Evolutionary conservation across 2,329 filamentous ascomycete genomes (phyloP).

Genomic region (Dactylellina sp.): DNA sequence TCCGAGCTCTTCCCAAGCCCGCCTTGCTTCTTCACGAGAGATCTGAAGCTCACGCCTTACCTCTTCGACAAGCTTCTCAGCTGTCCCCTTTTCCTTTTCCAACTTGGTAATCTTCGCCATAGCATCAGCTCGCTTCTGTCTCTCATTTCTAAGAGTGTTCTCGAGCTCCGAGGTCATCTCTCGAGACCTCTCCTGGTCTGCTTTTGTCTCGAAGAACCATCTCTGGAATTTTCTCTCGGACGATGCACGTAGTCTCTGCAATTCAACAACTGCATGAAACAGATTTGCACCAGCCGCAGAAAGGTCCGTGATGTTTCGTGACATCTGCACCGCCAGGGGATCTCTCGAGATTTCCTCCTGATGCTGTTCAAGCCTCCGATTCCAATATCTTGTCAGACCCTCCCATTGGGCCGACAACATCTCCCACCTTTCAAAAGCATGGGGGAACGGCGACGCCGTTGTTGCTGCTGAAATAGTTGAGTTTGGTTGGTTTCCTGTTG

Average conservation of each 20-base stretch:
- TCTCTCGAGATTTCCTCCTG: constrained; percentile 84
- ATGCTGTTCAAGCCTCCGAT: constrained; percentile 89
- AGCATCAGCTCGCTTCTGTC: constrained; percentile 75
- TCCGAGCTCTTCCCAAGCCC: constrained; percentile 97
- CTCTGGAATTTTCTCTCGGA: constrained; percentile 98
- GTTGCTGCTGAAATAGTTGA: constrained; percentile 56
- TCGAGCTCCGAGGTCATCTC: constrained; percentile 87
- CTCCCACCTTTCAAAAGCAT: constrained; percentile 98
- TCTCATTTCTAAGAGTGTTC: constrained; percentile 78
- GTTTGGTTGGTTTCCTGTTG: constrained; percentile 56
- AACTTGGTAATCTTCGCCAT: constrained; percentile 69
- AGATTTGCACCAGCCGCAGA: constrained; percentile 96
- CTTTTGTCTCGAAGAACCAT: constrained; percentile 96
- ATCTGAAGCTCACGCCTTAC: constrained; percentile 94
- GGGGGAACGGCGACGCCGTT: constrained; percentile 75
- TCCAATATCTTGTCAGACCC: constrained; percentile 96
- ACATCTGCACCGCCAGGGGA: constrained; percentile 86
- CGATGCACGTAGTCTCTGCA: constrained; percentile 91
- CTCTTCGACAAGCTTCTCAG: constrained; percentile 83
- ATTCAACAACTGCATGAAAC: constrained; percentile 95
- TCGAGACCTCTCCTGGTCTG: constrained; percentile 84
- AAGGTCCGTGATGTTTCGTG: constrained; percentile 94
- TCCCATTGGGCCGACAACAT: constrained; percentile 98
- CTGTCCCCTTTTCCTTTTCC: constrained; percentile 75
- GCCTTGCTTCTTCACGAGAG: constrained; percentile 92